These are phyloP conservation scores for Pythium sukuiense DNA, from an alignment of 352 stramenopile genomes.

Conservation along the genomic window DNA sequence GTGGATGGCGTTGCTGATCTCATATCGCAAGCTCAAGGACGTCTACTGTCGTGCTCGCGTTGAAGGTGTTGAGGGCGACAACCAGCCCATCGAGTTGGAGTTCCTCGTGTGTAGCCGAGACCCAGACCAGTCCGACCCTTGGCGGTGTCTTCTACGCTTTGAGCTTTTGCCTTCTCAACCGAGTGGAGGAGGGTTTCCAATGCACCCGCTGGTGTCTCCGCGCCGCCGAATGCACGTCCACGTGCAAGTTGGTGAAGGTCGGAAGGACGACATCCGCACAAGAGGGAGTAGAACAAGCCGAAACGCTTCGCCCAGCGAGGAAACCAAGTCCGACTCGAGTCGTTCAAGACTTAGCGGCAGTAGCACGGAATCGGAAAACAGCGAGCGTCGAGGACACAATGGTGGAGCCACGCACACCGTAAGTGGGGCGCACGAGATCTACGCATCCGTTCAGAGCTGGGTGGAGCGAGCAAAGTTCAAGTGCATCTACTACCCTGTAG, in stretches of 20 bases:
- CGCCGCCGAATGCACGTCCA: constrained; percentile 12
- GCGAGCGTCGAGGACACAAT: neutral
- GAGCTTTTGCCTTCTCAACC: neutral
- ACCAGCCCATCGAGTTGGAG: constrained; percentile 4
- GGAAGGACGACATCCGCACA: neutral
- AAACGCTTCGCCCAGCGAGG: neutral
- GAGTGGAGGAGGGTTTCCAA: neutral
- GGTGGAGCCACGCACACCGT: neutral
- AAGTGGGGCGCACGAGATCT: neutral
- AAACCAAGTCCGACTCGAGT: neutral
- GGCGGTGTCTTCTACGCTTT: constrained; percentile 12
- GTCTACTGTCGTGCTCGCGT: constrained; percentile 9
- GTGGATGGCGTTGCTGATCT: constrained; percentile 10
- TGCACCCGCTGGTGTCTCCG: neutral
- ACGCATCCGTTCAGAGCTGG: constrained; percentile 6
- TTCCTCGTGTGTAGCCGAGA: neutral
- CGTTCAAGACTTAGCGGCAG: neutral
- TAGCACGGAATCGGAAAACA: constrained; percentile 8
- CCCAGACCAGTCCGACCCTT: neutral
- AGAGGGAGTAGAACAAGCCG: neutral
- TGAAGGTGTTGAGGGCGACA: neutral
- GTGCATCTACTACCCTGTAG: constrained; percentile 11
- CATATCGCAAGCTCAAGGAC: neutral
- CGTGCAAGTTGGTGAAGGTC: constrained; percentile 5
- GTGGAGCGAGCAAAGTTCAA: constrained; percentile 3